Evolutionary conservation across 2,329 filamentous ascomycete species (phyloP).

Genomic region (Colletotrichum acutatum): DNA sequence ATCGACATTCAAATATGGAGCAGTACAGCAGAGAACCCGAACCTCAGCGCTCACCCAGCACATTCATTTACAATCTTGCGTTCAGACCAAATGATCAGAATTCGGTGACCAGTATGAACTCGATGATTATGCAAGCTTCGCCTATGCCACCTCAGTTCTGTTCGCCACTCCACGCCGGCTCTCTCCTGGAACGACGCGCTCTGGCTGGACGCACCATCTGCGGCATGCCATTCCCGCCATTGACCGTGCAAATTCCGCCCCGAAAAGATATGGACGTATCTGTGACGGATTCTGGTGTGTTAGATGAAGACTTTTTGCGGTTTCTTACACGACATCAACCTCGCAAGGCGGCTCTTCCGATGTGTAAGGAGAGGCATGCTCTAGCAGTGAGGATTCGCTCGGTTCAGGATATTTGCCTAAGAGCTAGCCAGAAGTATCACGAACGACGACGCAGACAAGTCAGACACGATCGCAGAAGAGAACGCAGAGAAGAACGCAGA

Average conservation of each 20-base stretch:
- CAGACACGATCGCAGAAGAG: no score
- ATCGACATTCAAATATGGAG: not conserved
- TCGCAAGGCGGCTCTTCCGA: not conserved
- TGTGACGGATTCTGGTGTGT: no score
- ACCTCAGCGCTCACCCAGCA: conserved; percentile 13
- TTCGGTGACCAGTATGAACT: not conserved
- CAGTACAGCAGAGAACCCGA: not conserved
- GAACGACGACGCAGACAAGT: conserved; percentile 23
- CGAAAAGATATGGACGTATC: not conserved
- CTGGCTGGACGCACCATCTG: not conserved
- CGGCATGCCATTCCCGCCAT: not conserved
- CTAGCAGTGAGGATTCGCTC: not conserved
- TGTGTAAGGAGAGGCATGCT: not conserved
- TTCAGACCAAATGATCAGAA: not conserved
- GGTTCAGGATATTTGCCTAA: conserved; percentile 40
- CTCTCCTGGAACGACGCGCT: not conserved
- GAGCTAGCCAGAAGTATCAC: conserved; percentile 39
- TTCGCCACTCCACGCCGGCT: not conserved
- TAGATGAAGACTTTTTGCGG: no score
- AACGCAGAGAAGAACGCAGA: no score
- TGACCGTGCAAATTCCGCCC: not conserved
- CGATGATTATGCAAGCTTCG: not conserved
- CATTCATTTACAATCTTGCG: conserved; percentile 26
- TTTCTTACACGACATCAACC: no score
- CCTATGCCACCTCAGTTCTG: not conserved